These are phyloP conservation scores for Pichia sp. DNA, from an alignment of 1,139 yeast genomes.

Conservation along the genomic window DNA sequence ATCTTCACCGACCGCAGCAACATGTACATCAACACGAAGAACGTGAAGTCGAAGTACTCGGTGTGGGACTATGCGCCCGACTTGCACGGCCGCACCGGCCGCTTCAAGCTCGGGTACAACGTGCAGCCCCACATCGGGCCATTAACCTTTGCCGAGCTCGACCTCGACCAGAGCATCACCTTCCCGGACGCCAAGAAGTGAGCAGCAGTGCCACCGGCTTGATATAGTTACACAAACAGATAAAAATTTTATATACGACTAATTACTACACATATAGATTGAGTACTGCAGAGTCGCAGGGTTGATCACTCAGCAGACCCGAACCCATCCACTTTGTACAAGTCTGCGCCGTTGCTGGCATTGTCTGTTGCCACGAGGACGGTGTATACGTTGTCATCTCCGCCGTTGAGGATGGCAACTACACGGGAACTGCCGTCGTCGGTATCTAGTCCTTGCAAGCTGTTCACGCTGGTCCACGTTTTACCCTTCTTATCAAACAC, in stretches of 20 bases:
- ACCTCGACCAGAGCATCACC: conserved; percentile 33
- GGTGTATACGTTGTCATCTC: background rate
- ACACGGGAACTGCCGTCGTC: background rate
- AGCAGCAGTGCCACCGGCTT: background rate
- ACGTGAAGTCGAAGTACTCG: conserved; percentile 67
- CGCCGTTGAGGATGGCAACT: background rate
- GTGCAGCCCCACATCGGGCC: conserved; percentile 90
- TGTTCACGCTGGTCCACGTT: background rate
- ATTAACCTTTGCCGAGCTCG: conserved; percentile 62
- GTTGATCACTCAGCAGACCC: background rate
- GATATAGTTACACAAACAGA: too few relatives aligned
- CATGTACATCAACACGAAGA: conserved; percentile 51
- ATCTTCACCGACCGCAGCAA: conserved; percentile 58
- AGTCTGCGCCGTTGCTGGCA: background rate
- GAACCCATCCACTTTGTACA: background rate
- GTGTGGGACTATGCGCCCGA: conserved; percentile 82
- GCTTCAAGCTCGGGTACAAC: conserved; percentile 78
- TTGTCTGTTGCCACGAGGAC: background rate
- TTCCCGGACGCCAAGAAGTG: conserved; percentile 26
- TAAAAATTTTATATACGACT: too few relatives aligned
- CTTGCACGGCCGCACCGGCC: conserved; percentile 65
- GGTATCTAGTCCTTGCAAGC: background rate
- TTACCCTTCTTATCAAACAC: conserved; percentile 12
- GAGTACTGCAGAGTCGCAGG: background rate
- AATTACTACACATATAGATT: too few relatives aligned